Conservation (phyloP, 805 yeast species). For the Monosporozyma aerobia region DNA sequence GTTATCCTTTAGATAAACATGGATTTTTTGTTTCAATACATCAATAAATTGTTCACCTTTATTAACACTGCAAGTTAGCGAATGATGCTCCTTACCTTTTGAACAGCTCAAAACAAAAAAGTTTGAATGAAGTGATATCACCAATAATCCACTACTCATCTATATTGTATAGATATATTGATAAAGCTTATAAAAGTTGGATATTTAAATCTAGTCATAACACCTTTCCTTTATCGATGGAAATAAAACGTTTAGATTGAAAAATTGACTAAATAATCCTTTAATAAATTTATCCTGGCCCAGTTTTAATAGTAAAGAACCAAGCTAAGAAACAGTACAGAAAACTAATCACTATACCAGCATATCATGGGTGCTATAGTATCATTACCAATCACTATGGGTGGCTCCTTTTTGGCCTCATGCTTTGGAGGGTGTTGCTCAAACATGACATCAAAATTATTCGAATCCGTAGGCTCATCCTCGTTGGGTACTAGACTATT, state of each 20-base stretch:
- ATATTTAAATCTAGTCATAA: no score
- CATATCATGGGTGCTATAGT: slow-evolving; percentile 52
- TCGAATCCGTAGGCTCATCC: slow-evolving; percentile 50
- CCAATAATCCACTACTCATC: not conserved
- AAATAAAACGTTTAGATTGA: not conserved
- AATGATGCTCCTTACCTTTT: not conserved
- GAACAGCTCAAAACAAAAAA: not conserved
- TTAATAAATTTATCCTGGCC: not conserved
- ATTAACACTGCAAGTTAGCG: not conserved
- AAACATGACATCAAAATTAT: slow-evolving; percentile 48
- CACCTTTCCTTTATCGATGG: not conserved
- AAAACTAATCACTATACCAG: not conserved
- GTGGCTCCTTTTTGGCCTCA: slow-evolving; percentile 56
- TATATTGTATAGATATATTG: not conserved
- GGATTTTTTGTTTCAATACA: not conserved
- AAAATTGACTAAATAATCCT: not conserved
- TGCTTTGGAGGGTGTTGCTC: slow-evolving; percentile 78
- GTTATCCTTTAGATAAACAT: not conserved
- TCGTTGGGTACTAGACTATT: slow-evolving; percentile 77
- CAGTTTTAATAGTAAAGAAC: not conserved
- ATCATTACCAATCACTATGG: slow-evolving; percentile 62
- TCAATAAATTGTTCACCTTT: not conserved
- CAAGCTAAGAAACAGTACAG: not conserved
- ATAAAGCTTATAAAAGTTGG: no score
- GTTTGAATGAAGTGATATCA: not conserved